Conservation (phyloP, 2,329 filamentous ascomycete genomes). For the Cladosporium sp. region DNA sequence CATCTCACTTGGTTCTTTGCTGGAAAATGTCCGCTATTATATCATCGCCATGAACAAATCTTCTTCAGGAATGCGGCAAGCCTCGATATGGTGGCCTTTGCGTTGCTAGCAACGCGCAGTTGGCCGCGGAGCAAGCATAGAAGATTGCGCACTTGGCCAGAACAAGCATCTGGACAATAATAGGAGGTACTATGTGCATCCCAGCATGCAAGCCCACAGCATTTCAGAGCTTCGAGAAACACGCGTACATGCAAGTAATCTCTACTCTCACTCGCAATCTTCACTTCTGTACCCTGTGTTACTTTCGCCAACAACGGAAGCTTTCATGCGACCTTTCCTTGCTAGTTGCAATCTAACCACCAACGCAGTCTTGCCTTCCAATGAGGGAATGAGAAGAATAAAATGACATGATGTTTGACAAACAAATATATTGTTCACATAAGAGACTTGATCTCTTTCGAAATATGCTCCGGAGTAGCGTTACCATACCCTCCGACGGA, state of each 20-base stretch:
- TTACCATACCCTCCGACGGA: slow-evolving; percentile 11
- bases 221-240: background rate
- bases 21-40: background rate
- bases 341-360: background rate
- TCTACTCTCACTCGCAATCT: background rate
- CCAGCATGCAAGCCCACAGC: background rate
- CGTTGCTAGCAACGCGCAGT: background rate
- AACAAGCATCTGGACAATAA: background rate
- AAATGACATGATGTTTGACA: background rate
- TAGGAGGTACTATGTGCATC: background rate
- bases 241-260: background rate
- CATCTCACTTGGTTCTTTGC: background rate
- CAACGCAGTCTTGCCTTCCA: background rate
- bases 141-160: background rate
- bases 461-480: slow-evolving; percentile 14
- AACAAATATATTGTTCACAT: background rate
- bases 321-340: background rate
- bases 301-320: background rate
- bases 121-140: background rate
- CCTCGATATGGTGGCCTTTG: background rate
- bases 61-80: background rate
- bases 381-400: background rate
- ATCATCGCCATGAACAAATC: background rate
- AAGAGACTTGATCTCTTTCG: background rate
- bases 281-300: background rate